Percentiles rank a stretch among this genome's conserved stretches.
Evolutionary conservation across 73 alveolate genomes (phyloP).

Genomic region (Effrenium voratum): DNA sequence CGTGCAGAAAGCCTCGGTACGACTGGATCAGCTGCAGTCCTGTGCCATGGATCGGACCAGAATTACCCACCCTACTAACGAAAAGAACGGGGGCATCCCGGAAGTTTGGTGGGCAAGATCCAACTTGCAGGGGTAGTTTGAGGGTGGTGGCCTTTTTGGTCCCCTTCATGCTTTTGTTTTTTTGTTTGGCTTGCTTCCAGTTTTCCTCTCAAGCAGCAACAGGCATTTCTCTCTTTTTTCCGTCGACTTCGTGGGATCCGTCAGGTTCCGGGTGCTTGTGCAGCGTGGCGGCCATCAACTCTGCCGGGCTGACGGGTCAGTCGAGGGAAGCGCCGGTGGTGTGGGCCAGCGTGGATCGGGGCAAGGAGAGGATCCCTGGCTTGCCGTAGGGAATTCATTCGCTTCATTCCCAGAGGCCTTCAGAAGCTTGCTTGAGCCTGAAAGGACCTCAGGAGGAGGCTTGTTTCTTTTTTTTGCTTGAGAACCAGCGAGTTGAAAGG

Average conservation of each 20-base stretch:
- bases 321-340: slow-evolving; percentile 53
- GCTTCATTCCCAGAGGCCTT: too few species aligned
- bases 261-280: slow-evolving; percentile 73
- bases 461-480: too few species aligned
- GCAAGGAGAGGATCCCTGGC: too few species aligned
- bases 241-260: slow-evolving; percentile 19
- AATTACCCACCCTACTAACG: too few species aligned
- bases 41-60: not conserved
- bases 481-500: too few species aligned
- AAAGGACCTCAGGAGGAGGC: too few species aligned
- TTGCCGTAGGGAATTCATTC: too few species aligned
- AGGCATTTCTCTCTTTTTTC: not conserved
- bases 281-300: slow-evolving; percentile 72
- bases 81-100: too few species aligned
- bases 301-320: slow-evolving; percentile 65
- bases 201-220: not conserved
- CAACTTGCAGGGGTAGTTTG: too few species aligned
- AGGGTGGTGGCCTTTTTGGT: not conserved
- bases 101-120: too few species aligned
- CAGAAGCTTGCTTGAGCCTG: too few species aligned
- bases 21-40: not conserved
- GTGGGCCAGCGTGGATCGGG: too few species aligned
- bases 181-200: not conserved
- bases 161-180: not conserved
- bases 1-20: slow-evolving; percentile 48